Base-by-base conservation (phyloP, 495 filamentous ascomycete species). In the Chlorociboria aeruginascens region DNA sequence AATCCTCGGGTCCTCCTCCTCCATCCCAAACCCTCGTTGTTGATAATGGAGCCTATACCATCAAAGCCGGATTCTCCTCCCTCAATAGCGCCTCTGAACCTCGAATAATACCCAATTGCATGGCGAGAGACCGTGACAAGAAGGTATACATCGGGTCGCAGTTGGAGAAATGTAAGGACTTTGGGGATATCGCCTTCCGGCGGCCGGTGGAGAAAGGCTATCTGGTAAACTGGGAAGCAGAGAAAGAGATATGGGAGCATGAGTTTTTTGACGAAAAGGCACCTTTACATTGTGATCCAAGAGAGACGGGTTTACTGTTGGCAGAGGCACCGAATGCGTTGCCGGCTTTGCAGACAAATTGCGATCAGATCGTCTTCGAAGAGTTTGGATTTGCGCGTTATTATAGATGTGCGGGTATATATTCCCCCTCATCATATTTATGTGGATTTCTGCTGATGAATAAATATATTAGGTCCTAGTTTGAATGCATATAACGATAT, bases 321-420 rank as follows among this genome's bases (percentile, higher is more conserved):
- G 81, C 88, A 17, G 92, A 99, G 64, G 84, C 87, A 31, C 85
- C 93, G n/a, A 97, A 96, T 63, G 79, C 83, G 3, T 73, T 90
- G 38, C 77, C 80, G 3, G 69, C 74, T 8, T 66, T 99, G 44
- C 90, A 96, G 64, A 78, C 76, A 13, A 89, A 95, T 60, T 86
- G 86, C 49, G 92, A 97, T 61, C 87, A 99, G 69, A 86, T 99
- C 61, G 77, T 96, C 0, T 97, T 97, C 69, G 92, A 99, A 61
- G 89, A 97, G 61, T 97, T 89, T 71, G 87, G 86, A n/a, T 97
- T 97, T 65, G 77, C 83, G 13, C 79, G 81, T 40, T 95, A 93
- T 63, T 81, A 79, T 48, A 75, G 92, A 41, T 81, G 74, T 55
- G 64, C 86, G 48, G 82, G 83, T 83, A 53, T 61, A 79, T 44